These are phyloP conservation scores for Amaranthus tricolor DNA, from an alignment of 179 eudicot genomes.

Conservation along the genomic window DNA sequence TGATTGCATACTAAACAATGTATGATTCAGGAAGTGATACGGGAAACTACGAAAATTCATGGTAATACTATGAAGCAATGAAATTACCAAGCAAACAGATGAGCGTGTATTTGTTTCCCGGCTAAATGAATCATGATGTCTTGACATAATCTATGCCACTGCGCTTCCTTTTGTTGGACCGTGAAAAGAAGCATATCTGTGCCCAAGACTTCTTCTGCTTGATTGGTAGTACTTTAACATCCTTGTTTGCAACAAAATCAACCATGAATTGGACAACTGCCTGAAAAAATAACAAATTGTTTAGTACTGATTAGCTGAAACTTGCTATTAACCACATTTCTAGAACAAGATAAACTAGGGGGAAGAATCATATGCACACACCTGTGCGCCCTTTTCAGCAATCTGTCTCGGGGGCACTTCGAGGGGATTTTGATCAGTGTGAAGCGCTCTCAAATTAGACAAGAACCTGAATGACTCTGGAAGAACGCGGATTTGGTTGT, in stretches of 20 bases:
- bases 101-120: no score
- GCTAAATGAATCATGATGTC: conserved; percentile 18
- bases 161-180: conserved; percentile 73
- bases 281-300: conserved; percentile 32
- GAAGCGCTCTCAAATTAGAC: conserved; percentile 42
- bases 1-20: not conserved
- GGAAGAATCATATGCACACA: conserved; percentile 15
- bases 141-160: conserved; percentile 42
- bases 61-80: not conserved
- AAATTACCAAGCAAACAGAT: conserved; percentile 9
- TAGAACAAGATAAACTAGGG: not conserved
- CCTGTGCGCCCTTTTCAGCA: conserved; percentile 79
- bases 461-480: conserved; percentile 80
- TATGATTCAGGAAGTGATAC: not conserved
- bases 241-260: conserved; percentile 57
- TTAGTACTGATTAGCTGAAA: not conserved
- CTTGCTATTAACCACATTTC: not conserved
- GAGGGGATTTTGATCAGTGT: conserved; percentile 71
- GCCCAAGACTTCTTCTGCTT: conserved; percentile 75
- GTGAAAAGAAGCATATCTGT: conserved; percentile 62
- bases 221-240: conserved; percentile 50
- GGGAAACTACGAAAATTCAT: not conserved
- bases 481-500: conserved; percentile 71
- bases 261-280: conserved; percentile 79
- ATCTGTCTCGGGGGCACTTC: conserved; percentile 67